A percentile compares a stretch with the other conserved stretches of the same genome.
These are phyloP conservation scores for Tulasnella sp. DNA, from an alignment of 768 basidiomycete species.

Conservation along the genomic window DNA sequence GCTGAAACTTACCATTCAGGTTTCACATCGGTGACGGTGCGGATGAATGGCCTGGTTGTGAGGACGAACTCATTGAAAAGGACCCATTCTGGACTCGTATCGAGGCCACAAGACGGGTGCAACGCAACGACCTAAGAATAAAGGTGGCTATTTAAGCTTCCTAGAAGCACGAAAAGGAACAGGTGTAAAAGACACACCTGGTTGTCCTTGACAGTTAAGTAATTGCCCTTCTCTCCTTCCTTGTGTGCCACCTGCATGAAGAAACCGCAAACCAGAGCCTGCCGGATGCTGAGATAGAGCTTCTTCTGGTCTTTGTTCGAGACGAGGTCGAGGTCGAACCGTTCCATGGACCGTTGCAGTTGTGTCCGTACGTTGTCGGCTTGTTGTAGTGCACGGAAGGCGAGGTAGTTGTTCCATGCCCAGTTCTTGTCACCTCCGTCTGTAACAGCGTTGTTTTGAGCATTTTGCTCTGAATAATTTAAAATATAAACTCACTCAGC, in stretches of 20 bases:
- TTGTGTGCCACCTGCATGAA: conserved; percentile 98
- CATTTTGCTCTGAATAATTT: neutral
- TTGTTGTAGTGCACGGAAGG: conserved; percentile 68
- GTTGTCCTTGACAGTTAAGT: conserved; percentile 90
- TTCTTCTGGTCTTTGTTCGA: conserved; percentile 59
- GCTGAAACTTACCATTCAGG: conserved; percentile 65
- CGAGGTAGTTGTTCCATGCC: conserved; percentile 86
- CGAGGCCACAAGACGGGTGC: conserved; percentile 82
- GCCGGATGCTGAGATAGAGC: conserved; percentile 63
- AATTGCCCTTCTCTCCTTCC: conserved; percentile 80
- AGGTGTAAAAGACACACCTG: conserved; percentile 57
- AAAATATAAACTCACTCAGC: conserved; percentile 43
- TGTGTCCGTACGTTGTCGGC: conserved; percentile 92
- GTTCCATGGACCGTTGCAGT: conserved; percentile 84
- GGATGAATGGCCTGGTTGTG: conserved; percentile 79
- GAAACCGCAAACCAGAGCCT: conserved; percentile 82
- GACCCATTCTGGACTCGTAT: conserved; percentile 85
- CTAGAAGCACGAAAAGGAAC: neutral
- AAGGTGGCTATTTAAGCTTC: no score
- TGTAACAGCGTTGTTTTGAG: conserved; percentile 25
- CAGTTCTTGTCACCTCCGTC: conserved; percentile 74
- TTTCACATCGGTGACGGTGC: conserved; percentile 79
- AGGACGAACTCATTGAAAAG: conserved; percentile 91
- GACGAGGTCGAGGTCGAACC: conserved; percentile 67
- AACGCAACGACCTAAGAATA: conserved; percentile 47